Evolutionary conservation across 805 yeast species (phyloP).

Genomic region (Huiozyma sinensis): DNA sequence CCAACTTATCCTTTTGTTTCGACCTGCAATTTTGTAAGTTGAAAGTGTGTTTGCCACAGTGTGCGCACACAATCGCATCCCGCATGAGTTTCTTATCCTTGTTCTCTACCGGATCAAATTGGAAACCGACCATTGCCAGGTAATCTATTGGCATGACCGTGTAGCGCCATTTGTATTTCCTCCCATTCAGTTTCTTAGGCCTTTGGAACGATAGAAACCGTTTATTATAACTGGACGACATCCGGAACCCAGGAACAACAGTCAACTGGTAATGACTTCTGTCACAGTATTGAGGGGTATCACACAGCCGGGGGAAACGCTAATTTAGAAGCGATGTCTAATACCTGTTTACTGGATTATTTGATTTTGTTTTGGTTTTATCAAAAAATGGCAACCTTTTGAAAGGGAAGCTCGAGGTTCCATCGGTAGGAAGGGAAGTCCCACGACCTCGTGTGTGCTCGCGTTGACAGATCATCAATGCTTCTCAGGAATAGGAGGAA

Average conservation of each 20-base stretch:
- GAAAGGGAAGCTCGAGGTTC: too few species aligned
- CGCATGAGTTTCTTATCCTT: conserved; percentile 5
- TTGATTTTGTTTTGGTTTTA: too few species aligned
- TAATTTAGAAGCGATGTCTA: too few species aligned
- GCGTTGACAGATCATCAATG: conserved; percentile 4
- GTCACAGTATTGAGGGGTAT: too few species aligned
- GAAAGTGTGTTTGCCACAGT: conserved; percentile 13
- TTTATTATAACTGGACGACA: background rate
- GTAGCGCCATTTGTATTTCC: conserved; percentile 23
- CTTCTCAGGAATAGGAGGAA: conserved; percentile 25
- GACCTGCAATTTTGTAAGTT: conserved; percentile 19
- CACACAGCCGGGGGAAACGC: too few species aligned
- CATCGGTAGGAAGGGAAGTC: too few species aligned
- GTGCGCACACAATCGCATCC: conserved; percentile 19
- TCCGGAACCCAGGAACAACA: too few species aligned
- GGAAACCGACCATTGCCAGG: conserved; percentile 22
- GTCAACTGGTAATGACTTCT: too few species aligned
- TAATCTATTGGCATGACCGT: conserved; percentile 21
- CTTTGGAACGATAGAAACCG: background rate
- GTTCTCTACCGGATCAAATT: conserved; percentile 13
- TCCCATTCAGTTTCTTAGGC: conserved; percentile 7
- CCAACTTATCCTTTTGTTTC: conserved; percentile 13
- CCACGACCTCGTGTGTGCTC: too few species aligned
- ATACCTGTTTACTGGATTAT: too few species aligned
- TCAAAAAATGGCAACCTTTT: too few species aligned